Evolutionary conservation across 2,329 filamentous ascomycete genomes (phyloP).

Genomic region (Capronia epimyces): DNA sequence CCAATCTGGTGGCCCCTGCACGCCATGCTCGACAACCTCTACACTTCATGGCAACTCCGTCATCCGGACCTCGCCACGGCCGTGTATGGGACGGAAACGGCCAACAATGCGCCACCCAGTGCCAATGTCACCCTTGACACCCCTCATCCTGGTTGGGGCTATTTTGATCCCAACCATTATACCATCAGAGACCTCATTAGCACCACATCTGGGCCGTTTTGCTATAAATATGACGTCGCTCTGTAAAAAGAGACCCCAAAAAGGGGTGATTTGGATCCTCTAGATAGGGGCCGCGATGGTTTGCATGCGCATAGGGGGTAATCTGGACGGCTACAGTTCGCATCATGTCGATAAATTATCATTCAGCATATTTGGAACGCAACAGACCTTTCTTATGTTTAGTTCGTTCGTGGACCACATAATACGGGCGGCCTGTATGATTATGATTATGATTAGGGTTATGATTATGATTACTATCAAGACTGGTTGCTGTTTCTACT

Average conservation of each 20-base stretch:
- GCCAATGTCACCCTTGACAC: slow-evolving; percentile 28
- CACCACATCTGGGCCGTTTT: slow-evolving; percentile 29
- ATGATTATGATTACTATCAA: too few relatives aligned
- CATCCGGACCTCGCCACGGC: slow-evolving; percentile 24
- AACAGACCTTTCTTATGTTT: too few relatives aligned
- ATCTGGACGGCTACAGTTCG: too few relatives aligned
- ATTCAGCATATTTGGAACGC: too few relatives aligned
- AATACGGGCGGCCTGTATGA: too few relatives aligned
- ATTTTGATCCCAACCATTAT: slow-evolving; percentile 16
- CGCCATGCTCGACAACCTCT: slow-evolving; percentile 28
- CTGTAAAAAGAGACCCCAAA: slow-evolving; percentile 20
- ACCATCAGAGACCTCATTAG: slow-evolving; percentile 26
- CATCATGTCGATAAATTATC: too few relatives aligned
- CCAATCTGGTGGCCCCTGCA: slow-evolving; percentile 29
- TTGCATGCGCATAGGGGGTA: too few relatives aligned
- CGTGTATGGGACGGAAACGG: slow-evolving; percentile 26
- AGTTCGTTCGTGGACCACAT: too few relatives aligned
- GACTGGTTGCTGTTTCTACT: too few relatives aligned
- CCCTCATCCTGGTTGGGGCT: slow-evolving; percentile 24
- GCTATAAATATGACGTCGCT: slow-evolving; percentile 29
- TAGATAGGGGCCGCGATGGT: too few relatives aligned
- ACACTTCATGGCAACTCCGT: slow-evolving; percentile 27
- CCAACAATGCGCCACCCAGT: slow-evolving; percentile 26
- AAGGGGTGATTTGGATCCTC: too few relatives aligned
- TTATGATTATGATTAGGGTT: too few relatives aligned